Evolutionary conservation across 192 early-diverging fungal species (phyloP).

Genomic region (Lobulomyces angularis): DNA sequence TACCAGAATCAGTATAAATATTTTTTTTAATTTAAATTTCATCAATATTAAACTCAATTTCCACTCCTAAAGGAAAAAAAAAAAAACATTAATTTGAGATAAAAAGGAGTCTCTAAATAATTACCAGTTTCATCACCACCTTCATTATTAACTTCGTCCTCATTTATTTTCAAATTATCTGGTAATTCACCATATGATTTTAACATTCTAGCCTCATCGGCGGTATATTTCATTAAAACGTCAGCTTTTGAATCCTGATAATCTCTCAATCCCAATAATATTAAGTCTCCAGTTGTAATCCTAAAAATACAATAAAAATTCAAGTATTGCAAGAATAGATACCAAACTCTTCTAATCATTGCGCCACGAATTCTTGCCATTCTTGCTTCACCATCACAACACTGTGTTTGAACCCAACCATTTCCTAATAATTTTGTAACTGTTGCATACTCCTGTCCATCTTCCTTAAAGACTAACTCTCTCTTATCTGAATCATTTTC

Average conservation of each 20-base stretch:
- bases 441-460: constrained; percentile 93
- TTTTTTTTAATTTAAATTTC: constrained; percentile 54
- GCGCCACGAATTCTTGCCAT: constrained; percentile 93
- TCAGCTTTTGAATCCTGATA: constrained; percentile 90
- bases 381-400: constrained; percentile 79
- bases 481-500: constrained; percentile 90
- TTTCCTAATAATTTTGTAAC: constrained; percentile 94
- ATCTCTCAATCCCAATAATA: constrained; percentile 79
- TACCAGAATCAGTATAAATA: too few relatives aligned
- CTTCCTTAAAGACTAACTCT: constrained; percentile 93
- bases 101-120: constrained; percentile 9
- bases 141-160: constrained; percentile 58
- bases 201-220: constrained; percentile 86
- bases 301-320: constrained; percentile 27
- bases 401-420: constrained; percentile 80
- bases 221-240: constrained; percentile 89
- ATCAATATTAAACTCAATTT: constrained; percentile 91
- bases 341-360: constrained; percentile 90
- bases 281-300: constrained; percentile 84
- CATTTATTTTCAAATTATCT: constrained; percentile 77
- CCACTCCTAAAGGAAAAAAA: constrained; percentile 31
- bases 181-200: constrained; percentile 92
- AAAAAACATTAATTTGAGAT: not conserved
- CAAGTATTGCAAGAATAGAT: constrained; percentile 1
- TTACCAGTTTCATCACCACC: constrained; percentile 29